These are phyloP conservation scores for Pseudoturritis turrita DNA, from an alignment of 345 rosid species.

Conservation along the genomic window DNA sequence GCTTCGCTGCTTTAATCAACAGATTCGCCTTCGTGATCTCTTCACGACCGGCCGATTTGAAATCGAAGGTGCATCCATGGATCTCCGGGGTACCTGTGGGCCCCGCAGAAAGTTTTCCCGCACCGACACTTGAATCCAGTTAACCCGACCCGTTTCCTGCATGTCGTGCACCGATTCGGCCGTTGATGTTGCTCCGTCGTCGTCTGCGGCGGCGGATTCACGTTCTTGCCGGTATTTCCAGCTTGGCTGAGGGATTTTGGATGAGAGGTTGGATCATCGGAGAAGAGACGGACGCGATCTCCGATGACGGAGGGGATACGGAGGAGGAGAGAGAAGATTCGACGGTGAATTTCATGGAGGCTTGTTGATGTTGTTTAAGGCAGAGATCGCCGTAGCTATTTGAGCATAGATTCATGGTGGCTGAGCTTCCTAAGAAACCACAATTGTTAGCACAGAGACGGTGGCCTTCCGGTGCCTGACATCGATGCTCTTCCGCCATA, in stretches of 20 bases:
- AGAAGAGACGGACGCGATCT: conserved; percentile 33
- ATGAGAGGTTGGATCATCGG: conserved; percentile 24
- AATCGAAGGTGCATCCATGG: too few species aligned
- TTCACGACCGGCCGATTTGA: too few species aligned
- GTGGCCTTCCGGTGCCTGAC: conserved; percentile 48
- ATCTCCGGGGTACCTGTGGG: conserved; percentile 51
- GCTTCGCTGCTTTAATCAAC: too few species aligned
- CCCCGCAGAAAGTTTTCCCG: conserved; percentile 42
- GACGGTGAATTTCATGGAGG: conserved; percentile 36
- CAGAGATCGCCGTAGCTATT: conserved; percentile 44
- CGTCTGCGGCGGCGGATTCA: background rate
- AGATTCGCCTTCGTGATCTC: too few species aligned
- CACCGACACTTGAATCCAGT: conserved; percentile 51
- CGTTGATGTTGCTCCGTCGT: conserved; percentile 9
- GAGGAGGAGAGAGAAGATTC: conserved; percentile 35
- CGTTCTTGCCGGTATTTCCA: background rate
- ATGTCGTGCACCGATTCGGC: conserved; percentile 43
- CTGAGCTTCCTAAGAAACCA: too few species aligned
- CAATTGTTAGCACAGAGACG: conserved; percentile 52
- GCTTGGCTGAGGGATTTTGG: conserved; percentile 20
- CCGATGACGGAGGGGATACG: conserved; percentile 27
- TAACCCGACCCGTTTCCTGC: conserved; percentile 48
- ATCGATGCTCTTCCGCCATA: conserved; percentile 59
- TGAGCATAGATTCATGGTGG: conserved; percentile 54
- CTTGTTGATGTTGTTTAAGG: conserved; percentile 41